Conservation (phyloP, 768 basidiomycete species). For the Boletales sp. region DNA sequence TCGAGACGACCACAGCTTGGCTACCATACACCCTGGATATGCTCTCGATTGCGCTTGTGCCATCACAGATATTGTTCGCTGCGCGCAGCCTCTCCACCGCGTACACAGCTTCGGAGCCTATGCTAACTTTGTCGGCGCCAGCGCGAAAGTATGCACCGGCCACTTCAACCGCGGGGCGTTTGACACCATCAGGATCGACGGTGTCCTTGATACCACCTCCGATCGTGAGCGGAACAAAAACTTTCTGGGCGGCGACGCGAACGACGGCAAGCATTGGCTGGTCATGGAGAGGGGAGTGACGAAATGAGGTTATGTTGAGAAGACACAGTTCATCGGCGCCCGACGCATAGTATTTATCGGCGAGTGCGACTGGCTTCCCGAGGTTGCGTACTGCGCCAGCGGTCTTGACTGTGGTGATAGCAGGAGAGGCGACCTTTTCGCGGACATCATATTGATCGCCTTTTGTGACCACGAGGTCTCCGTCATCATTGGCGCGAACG, state of each 20-base stretch:
- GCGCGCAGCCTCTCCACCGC: slow-evolving; percentile 81
- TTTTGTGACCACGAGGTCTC: slow-evolving; percentile 98
- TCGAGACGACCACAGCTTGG: slow-evolving; percentile 97
- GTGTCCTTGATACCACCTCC: slow-evolving; percentile 98
- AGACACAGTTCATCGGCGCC: slow-evolving; percentile 97
- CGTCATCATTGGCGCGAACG: slow-evolving; percentile 91
- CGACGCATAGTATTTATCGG: slow-evolving; percentile 76
- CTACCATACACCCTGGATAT: slow-evolving; percentile 87
- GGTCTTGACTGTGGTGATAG: slow-evolving; percentile 35
- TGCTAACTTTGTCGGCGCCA: slow-evolving; percentile 98
- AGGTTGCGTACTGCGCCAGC: slow-evolving; percentile 90
- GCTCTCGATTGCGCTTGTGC: slow-evolving; percentile 86
- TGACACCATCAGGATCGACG: slow-evolving; percentile 91
- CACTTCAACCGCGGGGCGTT: slow-evolving; percentile 84
- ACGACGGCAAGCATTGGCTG: slow-evolving; percentile 99
- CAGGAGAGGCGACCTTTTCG: slow-evolving; percentile 52
- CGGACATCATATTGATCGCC: slow-evolving; percentile 99
- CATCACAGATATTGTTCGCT: slow-evolving; percentile 49
- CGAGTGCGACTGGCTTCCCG: slow-evolving; percentile 93
- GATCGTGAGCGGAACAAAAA: slow-evolving; percentile 97
- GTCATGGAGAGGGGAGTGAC: slow-evolving; percentile 89
- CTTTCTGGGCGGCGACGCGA: slow-evolving; percentile 78
- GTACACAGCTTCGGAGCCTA: slow-evolving; percentile 93
- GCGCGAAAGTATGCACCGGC: slow-evolving; percentile 95
- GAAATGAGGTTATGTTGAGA: slow-evolving; percentile 99